Evolutionary conservation across 148 eudicot genomes (phyloP).

Genomic region (Drosera capensis): DNA sequence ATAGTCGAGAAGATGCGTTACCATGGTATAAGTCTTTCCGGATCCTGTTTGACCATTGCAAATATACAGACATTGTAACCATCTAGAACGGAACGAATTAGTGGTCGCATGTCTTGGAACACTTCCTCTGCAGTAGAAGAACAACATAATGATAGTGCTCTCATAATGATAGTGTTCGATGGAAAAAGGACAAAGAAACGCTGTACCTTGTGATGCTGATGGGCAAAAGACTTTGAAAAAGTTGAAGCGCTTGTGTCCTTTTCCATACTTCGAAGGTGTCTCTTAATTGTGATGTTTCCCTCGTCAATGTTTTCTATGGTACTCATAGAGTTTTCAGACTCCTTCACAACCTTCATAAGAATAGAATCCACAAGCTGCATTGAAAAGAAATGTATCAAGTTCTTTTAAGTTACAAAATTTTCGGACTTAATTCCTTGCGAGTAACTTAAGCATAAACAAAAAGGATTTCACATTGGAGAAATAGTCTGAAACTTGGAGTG

Average conservation of each 20-base stretch:
- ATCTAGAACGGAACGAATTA: constrained; percentile 92
- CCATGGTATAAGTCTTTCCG: constrained; percentile 94
- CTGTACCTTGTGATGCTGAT: constrained; percentile 67
- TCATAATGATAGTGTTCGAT: background rate
- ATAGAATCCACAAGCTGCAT: constrained; percentile 81
- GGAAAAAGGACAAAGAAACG: background rate
- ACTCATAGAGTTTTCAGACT: constrained; percentile 54
- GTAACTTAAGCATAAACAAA: background rate
- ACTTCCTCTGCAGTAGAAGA: constrained; percentile 53
- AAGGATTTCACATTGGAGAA: background rate
- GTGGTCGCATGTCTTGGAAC: constrained; percentile 74
- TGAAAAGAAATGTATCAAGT: constrained; percentile 8
- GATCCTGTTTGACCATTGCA: constrained; percentile 99
- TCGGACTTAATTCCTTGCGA: background rate
- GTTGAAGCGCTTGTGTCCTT: constrained; percentile 59
- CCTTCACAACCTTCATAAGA: constrained; percentile 71
- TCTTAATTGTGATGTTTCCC: constrained; percentile 54
- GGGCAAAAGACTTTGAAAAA: constrained; percentile 94
- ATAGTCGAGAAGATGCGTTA: constrained; percentile 10
- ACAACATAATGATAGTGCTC: background rate
- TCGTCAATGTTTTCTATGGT: constrained; percentile 71
- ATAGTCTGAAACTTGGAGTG: too few relatives aligned
- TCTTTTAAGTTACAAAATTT: too few relatives aligned
- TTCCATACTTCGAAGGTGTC: constrained; percentile 68
- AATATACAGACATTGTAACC: constrained; percentile 92